Conservation (phyloP, 148 eudicot genomes). For the Hydrangea macrophylla region DNA sequence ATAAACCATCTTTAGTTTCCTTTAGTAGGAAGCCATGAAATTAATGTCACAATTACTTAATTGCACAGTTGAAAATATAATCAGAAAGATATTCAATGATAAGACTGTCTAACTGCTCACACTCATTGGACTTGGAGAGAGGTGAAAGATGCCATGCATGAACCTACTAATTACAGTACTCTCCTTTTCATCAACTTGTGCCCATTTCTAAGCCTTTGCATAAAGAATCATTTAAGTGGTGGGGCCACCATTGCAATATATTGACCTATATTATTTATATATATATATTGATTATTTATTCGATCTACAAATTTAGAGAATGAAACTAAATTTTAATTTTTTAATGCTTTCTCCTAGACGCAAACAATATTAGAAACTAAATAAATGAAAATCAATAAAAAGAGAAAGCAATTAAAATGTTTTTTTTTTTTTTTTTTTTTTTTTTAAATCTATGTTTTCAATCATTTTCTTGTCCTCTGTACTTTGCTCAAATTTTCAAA, state of each 20-base stretch:
- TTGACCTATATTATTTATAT: not conserved
- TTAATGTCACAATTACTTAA: not conserved
- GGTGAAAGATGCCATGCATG: not conserved
- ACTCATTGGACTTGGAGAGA: not conserved
- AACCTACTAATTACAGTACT: not conserved
- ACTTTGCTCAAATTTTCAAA: no score
- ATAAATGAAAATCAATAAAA: no score
- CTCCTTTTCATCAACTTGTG: not conserved
- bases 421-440: no score
- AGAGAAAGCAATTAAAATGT: no score
- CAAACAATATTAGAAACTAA: no score
- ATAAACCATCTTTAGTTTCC: conserved; percentile 2
- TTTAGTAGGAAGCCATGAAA: not conserved
- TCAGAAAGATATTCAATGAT: not conserved
- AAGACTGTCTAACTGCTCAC: not conserved
- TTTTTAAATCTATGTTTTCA: no score
- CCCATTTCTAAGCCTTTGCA: not conserved
- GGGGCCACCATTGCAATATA: not conserved
- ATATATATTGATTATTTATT: no score
- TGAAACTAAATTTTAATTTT: no score
- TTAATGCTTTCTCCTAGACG: no score
- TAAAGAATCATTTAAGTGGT: not conserved
- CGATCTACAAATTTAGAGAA: no score
- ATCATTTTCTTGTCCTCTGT: no score
- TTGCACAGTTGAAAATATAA: not conserved